phyloP scores from a whole-genome alignment of 2,329 filamentous ascomycete genomes.

The Tolypocladium nubicola region DNA sequence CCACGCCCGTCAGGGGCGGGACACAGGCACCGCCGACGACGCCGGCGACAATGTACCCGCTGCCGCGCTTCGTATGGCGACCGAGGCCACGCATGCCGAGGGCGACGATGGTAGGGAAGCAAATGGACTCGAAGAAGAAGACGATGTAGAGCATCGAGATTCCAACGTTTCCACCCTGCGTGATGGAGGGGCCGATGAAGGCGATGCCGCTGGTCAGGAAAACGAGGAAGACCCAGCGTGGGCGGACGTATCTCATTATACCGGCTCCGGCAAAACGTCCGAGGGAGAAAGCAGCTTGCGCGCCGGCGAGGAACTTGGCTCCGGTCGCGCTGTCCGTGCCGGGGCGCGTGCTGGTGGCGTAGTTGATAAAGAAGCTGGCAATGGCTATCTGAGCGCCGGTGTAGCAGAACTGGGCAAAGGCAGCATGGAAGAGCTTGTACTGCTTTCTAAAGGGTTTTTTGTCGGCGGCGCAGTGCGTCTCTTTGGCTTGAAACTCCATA shows the following conservation, averaged over 20 bases:
- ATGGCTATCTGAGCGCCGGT: constrained; percentile 60
- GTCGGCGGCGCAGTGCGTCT: constrained; percentile 40
- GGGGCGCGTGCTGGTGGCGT: constrained; percentile 49
- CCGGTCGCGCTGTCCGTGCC: constrained; percentile 39
- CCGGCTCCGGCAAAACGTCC: constrained; percentile 59
- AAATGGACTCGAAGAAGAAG: constrained; percentile 71
- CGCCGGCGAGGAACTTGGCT: constrained; percentile 61
- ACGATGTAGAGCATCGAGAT: constrained; percentile 56
- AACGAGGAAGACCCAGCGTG: constrained; percentile 55
- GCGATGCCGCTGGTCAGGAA: constrained; percentile 56
- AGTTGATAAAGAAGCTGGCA: constrained; percentile 64
- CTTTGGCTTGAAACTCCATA: constrained; percentile 49
- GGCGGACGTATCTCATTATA: constrained; percentile 56
- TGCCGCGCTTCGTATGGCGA: constrained; percentile 66
- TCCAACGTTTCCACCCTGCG: constrained; percentile 32
- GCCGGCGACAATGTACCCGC: constrained; percentile 57
- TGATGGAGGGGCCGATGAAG: constrained; percentile 44
- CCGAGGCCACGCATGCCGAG: constrained; percentile 67
- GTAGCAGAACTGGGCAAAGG: constrained; percentile 70
- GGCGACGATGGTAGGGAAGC: constrained; percentile 73
- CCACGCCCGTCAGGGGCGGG: constrained; percentile 59
- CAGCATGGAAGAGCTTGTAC: constrained; percentile 66
- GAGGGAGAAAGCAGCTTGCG: constrained; percentile 61
- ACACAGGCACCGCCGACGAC: constrained; percentile 65
- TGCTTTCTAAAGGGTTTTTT: constrained; percentile 58